Evolutionary conservation across 1,284 basidiomycete genomes (phyloP).

Genomic region (Vanrija sp.): DNA sequence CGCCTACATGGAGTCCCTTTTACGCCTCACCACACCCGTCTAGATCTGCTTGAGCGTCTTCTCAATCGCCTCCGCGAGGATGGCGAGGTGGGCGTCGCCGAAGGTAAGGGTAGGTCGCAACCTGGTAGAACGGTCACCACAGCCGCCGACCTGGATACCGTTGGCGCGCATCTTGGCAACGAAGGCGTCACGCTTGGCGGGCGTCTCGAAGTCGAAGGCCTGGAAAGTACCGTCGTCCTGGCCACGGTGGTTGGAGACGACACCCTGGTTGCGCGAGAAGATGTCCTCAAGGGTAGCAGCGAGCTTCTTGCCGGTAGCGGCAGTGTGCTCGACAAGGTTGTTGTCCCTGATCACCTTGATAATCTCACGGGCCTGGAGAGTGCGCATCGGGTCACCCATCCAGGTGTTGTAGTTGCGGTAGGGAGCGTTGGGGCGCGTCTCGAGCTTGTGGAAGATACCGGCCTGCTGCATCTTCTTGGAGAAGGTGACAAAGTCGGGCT

Average conservation of each 20-base stretch:
- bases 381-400: slow-evolving; percentile 54
- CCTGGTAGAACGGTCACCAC: slow-evolving; percentile 48
- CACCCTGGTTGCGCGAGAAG: slow-evolving; percentile 20
- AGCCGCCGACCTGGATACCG: slow-evolving; percentile 47
- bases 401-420: slow-evolving; percentile 52
- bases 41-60: slow-evolving; percentile 33
- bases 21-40: not conserved
- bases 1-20: not conserved
- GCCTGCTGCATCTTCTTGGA: slow-evolving; percentile 54
- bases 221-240: slow-evolving; percentile 54
- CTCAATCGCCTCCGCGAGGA: slow-evolving; percentile 47
- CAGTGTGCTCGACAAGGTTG: slow-evolving; percentile 47
- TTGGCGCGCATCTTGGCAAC: slow-evolving; percentile 49
- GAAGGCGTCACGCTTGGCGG: slow-evolving; percentile 50
- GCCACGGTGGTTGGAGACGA: slow-evolving; percentile 51
- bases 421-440: slow-evolving; percentile 51
- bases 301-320: slow-evolving; percentile 45
- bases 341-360: slow-evolving; percentile 51
- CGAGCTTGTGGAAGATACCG: slow-evolving; percentile 54
- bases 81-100: slow-evolving; percentile 49
- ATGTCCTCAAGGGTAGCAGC: slow-evolving; percentile 41
- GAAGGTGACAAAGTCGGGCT: slow-evolving; percentile 57
- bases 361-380: slow-evolving; percentile 54
- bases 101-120: slow-evolving; percentile 55
- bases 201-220: slow-evolving; percentile 51